Base-by-base conservation (phyloP, 2,329 filamentous ascomycete genomes). In the Ceratocystis harringtonii region DNA sequence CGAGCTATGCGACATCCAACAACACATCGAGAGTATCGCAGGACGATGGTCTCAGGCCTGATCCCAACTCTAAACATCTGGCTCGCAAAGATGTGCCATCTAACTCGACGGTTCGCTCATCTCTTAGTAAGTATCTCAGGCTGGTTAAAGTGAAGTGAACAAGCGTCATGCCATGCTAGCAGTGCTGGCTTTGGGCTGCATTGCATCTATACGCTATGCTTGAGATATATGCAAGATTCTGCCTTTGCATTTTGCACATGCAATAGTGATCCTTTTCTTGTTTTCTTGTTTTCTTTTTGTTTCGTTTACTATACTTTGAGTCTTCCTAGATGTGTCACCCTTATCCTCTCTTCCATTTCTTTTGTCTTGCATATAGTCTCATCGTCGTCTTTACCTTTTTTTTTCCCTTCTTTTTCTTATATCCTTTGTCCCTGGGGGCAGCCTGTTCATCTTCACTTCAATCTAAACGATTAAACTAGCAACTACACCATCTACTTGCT, bases 51-150 rank as follows among this genome's bases (percentile, higher is more conserved):
- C 19, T 62, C 43, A 62, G 62, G 4, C 17, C 62, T 8, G 65
- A 67, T 19, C 32, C 57, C 6, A 48, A 45, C 25, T 41, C 62
- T 32, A 84, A 83, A 69, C 71, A 78, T 22, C 81, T 88, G 67
- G 70, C 83, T 10, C 80, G 87, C 70, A 92, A 90, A 72, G 88
- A 92, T 60, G 71, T 87, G 50, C 76, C 80, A 3, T 65, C 74
- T 8, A 71, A 71, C 19, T 72, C 74, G 25, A 70, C 75, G 28
- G 41, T 52, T 28, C 62, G 44, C 8, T 58, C 44, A 36, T 43
- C 45, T 41, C 77, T 74, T 70, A 72, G 80, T 82, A 76, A 74
- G 76, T 72, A 58, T 61, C 0, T 50, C 6, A 50, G 17, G 45
- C 22, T 22, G 22, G 1, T n/a, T 50, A 22, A 50, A 50, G 22